These are phyloP conservation scores for Lizonia empirigonia DNA, from an alignment of 2,329 filamentous ascomycete genomes.

Conservation along the genomic window DNA sequence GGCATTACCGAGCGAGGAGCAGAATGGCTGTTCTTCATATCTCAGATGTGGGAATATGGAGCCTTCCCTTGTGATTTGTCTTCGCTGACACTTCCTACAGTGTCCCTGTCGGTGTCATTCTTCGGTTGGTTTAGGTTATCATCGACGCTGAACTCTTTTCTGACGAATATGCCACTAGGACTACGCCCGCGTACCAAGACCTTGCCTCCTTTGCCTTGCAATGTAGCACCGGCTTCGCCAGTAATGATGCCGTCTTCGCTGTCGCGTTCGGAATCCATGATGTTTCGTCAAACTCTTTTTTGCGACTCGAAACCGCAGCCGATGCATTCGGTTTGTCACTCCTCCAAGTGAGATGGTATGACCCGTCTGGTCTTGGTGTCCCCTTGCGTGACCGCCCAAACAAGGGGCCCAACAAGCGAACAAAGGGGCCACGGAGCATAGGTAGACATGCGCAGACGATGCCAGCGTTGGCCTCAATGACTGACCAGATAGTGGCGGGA, in stretches of 20 bases:
- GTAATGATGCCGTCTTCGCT: conserved; percentile 24
- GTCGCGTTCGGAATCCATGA: conserved; percentile 20
- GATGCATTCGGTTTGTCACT: conserved; percentile 12
- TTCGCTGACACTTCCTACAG: conserved; percentile 17
- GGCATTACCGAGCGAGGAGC: background rate
- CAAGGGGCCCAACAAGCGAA: conserved; percentile 29
- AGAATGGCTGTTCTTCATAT: background rate
- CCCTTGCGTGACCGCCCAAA: conserved; percentile 21
- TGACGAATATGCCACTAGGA: conserved; percentile 26
- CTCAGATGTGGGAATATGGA: conserved; percentile 23
- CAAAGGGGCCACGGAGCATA: conserved; percentile 32
- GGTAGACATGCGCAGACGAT: conserved; percentile 31
- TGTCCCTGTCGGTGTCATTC: conserved; percentile 16
- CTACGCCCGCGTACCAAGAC: conserved; percentile 8
- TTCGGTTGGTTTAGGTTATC: conserved; percentile 13
- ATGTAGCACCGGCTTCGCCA: background rate
- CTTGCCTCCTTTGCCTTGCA: background rate
- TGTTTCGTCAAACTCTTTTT: conserved; percentile 10
- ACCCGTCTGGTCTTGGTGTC: conserved; percentile 5
- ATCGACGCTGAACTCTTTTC: conserved; percentile 28
- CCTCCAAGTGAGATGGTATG: conserved; percentile 20
- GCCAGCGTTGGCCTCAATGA: conserved; percentile 35
- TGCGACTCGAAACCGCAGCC: conserved; percentile 12
- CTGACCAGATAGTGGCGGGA: conserved; percentile 32
- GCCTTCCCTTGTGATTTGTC: conserved; percentile 20